Percentiles rank a stretch among this genome's conserved stretches.
Evolutionary conservation across 495 filamentous ascomycete species (phyloP).

Genomic region (Xylaria venustula): DNA sequence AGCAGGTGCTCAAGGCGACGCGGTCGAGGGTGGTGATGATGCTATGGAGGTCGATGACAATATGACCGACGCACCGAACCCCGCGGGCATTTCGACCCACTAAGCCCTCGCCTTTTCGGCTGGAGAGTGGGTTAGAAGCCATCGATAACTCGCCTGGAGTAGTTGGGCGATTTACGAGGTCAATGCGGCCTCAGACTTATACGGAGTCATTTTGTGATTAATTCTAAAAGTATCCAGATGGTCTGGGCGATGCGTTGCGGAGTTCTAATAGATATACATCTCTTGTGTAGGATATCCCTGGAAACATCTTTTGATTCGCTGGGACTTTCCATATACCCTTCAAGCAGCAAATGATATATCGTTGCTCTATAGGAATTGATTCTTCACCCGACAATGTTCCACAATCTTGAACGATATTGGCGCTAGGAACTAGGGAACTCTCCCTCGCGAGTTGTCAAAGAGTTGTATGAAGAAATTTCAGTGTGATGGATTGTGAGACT

Average conservation of each 20-base stretch:
- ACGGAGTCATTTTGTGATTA: not conserved
- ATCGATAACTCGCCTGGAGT: not conserved
- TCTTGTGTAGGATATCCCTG: not conserved
- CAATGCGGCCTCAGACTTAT: not conserved
- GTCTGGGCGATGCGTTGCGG: not conserved
- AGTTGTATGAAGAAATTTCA: no score
- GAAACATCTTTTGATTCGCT: not conserved
- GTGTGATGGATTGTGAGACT: no score
- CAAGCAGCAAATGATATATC: not conserved
- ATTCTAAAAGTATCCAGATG: not conserved
- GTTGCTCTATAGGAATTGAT: no score
- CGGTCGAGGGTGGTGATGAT: slow-evolving; percentile 59
- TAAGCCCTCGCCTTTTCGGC: not conserved
- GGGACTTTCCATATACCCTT: not conserved
- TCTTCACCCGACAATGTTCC: no score
- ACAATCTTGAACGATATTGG: no score
- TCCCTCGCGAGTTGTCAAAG: no score
- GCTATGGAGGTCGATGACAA: slow-evolving; percentile 77
- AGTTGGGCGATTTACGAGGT: not conserved
- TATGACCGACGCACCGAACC: slow-evolving; percentile 22
- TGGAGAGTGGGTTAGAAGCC: not conserved
- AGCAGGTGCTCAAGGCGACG: slow-evolving; percentile 67
- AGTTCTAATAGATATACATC: not conserved
- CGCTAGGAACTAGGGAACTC: no score
- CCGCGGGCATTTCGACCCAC: slow-evolving; percentile 5